Evolutionary conservation across 345 rosid species (phyloP).

Genomic region (Salix arbutifolia): DNA sequence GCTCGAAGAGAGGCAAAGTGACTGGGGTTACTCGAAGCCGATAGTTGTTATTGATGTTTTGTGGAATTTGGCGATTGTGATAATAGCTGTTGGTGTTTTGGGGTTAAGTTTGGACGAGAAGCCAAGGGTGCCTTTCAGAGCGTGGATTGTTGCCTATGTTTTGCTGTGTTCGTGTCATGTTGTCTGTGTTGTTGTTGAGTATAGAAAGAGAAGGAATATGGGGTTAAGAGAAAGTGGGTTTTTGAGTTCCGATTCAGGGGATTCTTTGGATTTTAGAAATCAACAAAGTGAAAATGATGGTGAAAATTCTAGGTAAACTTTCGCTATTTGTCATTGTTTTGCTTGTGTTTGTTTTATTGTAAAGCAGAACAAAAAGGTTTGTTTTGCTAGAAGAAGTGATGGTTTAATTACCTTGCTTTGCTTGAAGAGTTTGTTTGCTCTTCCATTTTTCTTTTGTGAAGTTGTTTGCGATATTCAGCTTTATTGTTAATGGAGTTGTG

Average conservation of each 20-base stretch:
- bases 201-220: slow-evolving; percentile 32
- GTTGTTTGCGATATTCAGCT: too few relatives aligned
- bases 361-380: not conserved
- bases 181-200: slow-evolving; percentile 57
- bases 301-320: slow-evolving; percentile 37
- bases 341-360: not conserved
- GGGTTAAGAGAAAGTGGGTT: slow-evolving; percentile 17
- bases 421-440: too few relatives aligned
- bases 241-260: slow-evolving; percentile 23
- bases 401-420: too few relatives aligned
- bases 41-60: slow-evolving; percentile 58
- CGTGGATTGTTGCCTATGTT: slow-evolving; percentile 65
- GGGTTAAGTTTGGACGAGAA: slow-evolving; percentile 47
- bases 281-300: slow-evolving; percentile 31
- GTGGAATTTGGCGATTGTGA: slow-evolving; percentile 63
- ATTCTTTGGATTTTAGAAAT: slow-evolving; percentile 25
- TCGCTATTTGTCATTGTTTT: not conserved
- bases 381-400: too few relatives aligned
- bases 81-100: slow-evolving; percentile 43
- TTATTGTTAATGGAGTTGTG: too few relatives aligned
- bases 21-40: slow-evolving; percentile 80
- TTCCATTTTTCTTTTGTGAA: too few relatives aligned
- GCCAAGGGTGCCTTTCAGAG: slow-evolving; percentile 61
- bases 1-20: slow-evolving; percentile 71
- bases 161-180: slow-evolving; percentile 67